A percentile compares a stretch with the other conserved stretches of the same genome.
Conservation (phyloP, 2,329 filamentous ascomycete genomes). For the Aspergillus eucalypticola region DNA sequence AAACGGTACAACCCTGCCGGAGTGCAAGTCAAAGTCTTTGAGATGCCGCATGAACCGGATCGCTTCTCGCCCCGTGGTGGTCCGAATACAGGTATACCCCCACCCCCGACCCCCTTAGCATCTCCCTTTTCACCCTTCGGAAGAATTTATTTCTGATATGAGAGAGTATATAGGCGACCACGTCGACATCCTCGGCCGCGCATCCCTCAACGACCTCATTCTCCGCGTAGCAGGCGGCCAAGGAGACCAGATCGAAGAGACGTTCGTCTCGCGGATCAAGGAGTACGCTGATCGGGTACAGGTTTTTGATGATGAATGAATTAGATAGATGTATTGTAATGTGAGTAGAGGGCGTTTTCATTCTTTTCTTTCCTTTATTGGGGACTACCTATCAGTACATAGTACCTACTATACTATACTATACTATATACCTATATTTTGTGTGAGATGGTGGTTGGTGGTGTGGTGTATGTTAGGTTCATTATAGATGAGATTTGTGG, state of each 20-base stretch:
- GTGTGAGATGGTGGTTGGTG: too few species aligned
- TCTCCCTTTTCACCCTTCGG: not conserved
- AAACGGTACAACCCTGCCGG: slow-evolving; percentile 90
- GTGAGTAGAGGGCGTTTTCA: not conserved
- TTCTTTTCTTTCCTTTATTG: not conserved
- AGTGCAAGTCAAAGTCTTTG: slow-evolving; percentile 77
- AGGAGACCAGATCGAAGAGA: slow-evolving; percentile 75
- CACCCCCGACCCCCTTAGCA: not conserved
- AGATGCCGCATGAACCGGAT: slow-evolving; percentile 97
- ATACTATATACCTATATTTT: not conserved
- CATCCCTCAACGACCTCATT: slow-evolving; percentile 87
- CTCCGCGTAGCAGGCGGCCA: slow-evolving; percentile 81
- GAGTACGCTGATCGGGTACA: slow-evolving; percentile 82
- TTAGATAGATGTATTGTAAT: not conserved
- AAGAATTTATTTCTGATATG: not conserved
- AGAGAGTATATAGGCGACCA: slow-evolving; percentile 69
- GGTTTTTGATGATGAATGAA: slow-evolving; percentile 67
- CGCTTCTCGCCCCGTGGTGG: slow-evolving; percentile 79
- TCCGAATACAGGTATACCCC: slow-evolving; percentile 59
- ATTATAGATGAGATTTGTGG: too few species aligned
- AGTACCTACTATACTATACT: not conserved
- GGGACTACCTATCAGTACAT: not conserved
- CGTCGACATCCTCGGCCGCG: slow-evolving; percentile 89
- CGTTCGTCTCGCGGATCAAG: slow-evolving; percentile 75
- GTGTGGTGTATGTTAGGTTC: too few species aligned